Evolutionary conservation across 148 eudicot genomes (phyloP).

Genomic region (Rhododendron molle): DNA sequence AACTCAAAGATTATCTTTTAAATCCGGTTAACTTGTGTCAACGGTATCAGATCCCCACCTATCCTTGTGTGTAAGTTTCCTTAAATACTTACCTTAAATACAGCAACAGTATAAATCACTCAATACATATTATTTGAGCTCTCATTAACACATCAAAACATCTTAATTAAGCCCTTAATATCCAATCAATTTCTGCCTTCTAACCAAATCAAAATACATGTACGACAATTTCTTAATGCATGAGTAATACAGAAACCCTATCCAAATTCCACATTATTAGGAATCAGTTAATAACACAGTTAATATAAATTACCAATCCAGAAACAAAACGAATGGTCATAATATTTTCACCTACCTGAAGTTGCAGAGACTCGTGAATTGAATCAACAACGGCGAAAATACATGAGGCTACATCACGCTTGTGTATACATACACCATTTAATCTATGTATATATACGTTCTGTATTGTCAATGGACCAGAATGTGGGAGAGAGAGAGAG

Average conservation of each 20-base stretch:
- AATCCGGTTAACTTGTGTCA: neutral
- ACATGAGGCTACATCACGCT: neutral
- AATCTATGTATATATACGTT: neutral
- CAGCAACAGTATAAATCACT: neutral
- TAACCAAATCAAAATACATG: neutral
- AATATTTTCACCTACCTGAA: neutral
- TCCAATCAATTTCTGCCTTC: neutral
- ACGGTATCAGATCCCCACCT: neutral
- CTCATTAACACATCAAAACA: neutral
- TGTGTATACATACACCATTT: neutral
- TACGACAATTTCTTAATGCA: neutral
- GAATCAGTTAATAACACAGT: neutral
- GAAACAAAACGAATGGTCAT: neutral
- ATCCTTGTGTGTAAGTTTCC: neutral
- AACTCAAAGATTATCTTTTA: neutral
- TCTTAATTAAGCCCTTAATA: neutral
- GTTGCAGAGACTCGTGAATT: neutral
- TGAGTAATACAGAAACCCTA: neutral
- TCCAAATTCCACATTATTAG: neutral
- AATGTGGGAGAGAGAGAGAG: neutral
- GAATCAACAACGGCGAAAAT: constrained; percentile 6
- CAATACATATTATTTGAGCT: neutral
- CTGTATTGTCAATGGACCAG: neutral
- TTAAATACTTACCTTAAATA: neutral
- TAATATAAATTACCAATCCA: neutral